These are phyloP conservation scores for Tilletiaria anomala DNA, from an alignment of 1,284 basidiomycete species.

Conservation along the genomic window DNA sequence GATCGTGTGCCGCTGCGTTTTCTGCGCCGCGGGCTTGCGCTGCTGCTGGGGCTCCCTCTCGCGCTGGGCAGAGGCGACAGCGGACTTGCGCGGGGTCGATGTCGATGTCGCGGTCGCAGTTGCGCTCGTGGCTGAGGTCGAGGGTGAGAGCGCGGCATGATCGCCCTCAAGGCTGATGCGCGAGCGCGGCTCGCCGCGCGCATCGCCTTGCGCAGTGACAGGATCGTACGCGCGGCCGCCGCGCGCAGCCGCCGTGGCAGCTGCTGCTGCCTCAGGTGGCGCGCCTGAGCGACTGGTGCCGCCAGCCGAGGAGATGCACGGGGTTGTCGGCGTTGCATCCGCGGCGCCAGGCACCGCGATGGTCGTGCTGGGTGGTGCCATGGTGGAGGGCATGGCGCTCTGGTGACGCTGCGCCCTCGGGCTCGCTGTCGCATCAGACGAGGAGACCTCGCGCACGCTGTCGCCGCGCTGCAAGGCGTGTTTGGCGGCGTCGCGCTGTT, in stretches of 20 bases:
- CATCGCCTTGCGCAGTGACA: too few species aligned
- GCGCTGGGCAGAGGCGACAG: too few species aligned
- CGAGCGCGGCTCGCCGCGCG: too few species aligned
- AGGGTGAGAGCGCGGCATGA: too few species aligned
- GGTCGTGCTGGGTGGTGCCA: slow-evolving; percentile 4
- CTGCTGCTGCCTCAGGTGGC: too few species aligned
- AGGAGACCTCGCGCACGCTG: neutral
- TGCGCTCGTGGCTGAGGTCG: neutral
- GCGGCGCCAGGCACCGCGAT: slow-evolving; percentile 3
- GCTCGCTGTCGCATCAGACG: neutral
- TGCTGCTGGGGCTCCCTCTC: too few species aligned
- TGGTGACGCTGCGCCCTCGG: slow-evolving; percentile 10
- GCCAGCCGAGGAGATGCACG: too few species aligned
- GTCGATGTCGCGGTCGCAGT: neutral
- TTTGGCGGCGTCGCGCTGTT: slow-evolving; percentile 5
- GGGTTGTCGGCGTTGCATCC: too few species aligned
- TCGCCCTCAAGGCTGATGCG: too few species aligned
- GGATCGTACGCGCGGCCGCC: too few species aligned
- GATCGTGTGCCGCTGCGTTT: slow-evolving; percentile 31
- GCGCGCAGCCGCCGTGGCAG: too few species aligned
- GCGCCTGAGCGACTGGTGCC: too few species aligned
- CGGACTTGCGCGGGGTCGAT: neutral
- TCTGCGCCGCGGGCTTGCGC: slow-evolving; percentile 14
- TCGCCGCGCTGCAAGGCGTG: slow-evolving; percentile 1
- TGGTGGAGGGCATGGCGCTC: slow-evolving; percentile 12